Evolutionary conservation across 129 eudicot genomes (phyloP), one percentile per base, ranked within the genome.

Genomic region (Cynara cardunculus): DNA sequence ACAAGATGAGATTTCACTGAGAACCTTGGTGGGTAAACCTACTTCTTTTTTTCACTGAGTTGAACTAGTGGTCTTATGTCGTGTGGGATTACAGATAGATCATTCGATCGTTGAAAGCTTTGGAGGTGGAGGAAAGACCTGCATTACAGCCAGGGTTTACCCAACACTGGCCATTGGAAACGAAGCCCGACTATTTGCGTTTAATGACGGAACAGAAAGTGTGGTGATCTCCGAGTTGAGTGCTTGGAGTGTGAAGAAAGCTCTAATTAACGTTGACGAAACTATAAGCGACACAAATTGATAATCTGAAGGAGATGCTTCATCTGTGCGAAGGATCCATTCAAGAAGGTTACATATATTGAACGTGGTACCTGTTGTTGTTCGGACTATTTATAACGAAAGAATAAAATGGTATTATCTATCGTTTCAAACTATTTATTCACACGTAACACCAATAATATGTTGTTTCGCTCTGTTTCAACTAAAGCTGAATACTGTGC

Each of bases 241-340:
- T 70, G 91, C 88, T 18, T 85, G 87, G 88, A 88, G 85, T 84
- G 80, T 88, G 91, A 85, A 85, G 62, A 79, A 74, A 74, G 91
- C 91, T 37, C 82, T 69, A 18, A 71, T 88, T 39, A 77, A 37
- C 34, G 61, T 25, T 11, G 77, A 41, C 39, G 64, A 22, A 73
- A 46, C 8, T 32, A 5, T 32, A 25, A 34, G 75, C 5, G 18
- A 26, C 37, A 31, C 37, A 5, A 27, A 72, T 8, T 18, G 39
- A 72, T 26, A 21, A 72, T 46, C 1, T n/a, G 76, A 39, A 41
- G 16, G 11, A 11, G 16, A 10, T 41, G 53, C 53, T 41, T 41
- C 53, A 41, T 11, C 2, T 10, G 3, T 10, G 46, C 1, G 31
- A 28, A 28, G 31, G 12, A 39, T 39, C 13, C 46, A 37, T 41